A percentile compares a stretch with the other conserved stretches of the same genome.
Conservation (phyloP, 306 rosid genomes). For the Cyamopsis tetragonoloba region DNA sequence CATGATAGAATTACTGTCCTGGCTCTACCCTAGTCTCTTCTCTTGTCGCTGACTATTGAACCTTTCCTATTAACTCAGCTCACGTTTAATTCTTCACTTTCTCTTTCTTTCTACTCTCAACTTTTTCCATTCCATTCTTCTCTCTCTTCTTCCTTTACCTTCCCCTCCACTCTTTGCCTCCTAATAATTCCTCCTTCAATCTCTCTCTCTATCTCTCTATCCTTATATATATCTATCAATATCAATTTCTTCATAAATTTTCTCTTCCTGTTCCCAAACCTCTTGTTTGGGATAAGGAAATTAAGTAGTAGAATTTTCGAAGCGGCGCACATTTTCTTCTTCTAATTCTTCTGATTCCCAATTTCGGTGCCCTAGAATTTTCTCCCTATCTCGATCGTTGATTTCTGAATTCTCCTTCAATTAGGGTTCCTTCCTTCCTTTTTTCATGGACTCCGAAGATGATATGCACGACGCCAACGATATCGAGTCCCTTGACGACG, state of each 20-base stretch:
- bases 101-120: too few species aligned
- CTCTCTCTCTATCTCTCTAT: not conserved
- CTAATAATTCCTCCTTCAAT: not conserved
- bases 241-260: not conserved
- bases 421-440: constrained; percentile 11
- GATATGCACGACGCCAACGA: constrained; percentile 90
- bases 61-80: too few species aligned
- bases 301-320: not conserved
- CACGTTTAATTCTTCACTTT: too few species aligned
- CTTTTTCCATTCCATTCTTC: too few species aligned
- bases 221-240: not conserved
- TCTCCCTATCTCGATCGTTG: not conserved
- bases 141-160: too few species aligned
- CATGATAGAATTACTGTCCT: too few species aligned
- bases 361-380: constrained; percentile 23
- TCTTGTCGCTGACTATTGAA: too few species aligned
- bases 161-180: too few species aligned
- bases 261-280: not conserved
- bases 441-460: constrained; percentile 73
- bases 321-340: not conserved
- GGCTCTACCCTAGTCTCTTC: too few species aligned
- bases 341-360: constrained; percentile 1
- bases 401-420: not conserved
- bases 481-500: constrained; percentile 64
- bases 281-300: not conserved